These are phyloP conservation scores for Naganishia randhawae DNA, from an alignment of 768 basidiomycete genomes.

Conservation along the genomic window DNA sequence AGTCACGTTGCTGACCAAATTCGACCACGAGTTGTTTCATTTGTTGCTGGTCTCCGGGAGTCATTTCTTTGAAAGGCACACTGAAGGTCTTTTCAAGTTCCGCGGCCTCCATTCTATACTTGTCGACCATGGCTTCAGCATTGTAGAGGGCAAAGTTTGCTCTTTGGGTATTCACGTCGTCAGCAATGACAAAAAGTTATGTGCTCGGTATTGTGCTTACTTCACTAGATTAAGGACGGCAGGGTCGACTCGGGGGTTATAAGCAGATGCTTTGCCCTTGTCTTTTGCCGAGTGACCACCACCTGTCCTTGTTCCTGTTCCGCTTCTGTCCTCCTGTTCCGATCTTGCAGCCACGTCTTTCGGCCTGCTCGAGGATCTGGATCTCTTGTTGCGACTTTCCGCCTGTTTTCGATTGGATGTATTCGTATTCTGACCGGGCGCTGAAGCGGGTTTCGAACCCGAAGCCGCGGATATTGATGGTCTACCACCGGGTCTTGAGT, in stretches of 20 bases:
- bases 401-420: not conserved
- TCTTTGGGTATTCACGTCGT: not conserved
- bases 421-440: not conserved
- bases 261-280: conserved; percentile 1
- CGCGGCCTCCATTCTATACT: not conserved
- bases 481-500: not conserved
- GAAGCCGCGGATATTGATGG: not conserved
- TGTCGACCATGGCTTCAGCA: conserved; percentile 20
- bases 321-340: not conserved
- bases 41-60: not conserved
- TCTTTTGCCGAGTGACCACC: conserved; percentile 13
- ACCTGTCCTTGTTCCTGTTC: not conserved
- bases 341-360: not conserved
- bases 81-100: conserved; percentile 12
- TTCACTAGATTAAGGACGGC: conserved; percentile 19
- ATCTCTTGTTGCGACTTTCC: not conserved
- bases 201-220: not conserved
- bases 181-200: not conserved
- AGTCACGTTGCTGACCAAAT: conserved; percentile 12
- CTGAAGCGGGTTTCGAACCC: not conserved
- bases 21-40: not conserved
- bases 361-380: not conserved
- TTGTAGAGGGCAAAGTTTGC: conserved; percentile 15
- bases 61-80: not conserved
- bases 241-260: conserved; percentile 12